phyloP scores from a whole-genome alignment of 2,329 filamentous ascomycete genomes.

The Stemphylium vesicarium region DNA sequence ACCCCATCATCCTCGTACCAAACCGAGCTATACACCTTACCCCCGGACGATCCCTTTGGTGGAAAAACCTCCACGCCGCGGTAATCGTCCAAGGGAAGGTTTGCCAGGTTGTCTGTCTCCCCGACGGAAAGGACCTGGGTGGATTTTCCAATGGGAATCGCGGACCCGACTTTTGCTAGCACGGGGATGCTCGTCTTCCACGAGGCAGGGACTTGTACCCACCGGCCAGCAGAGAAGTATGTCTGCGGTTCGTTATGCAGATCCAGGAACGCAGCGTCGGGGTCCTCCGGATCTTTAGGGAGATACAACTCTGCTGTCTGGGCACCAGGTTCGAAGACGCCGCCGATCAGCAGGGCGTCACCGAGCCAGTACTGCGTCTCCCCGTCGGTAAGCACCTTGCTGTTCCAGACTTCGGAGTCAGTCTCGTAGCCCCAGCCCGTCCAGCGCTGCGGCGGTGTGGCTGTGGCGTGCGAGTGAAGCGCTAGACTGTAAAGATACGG shows the following conservation, averaged over 20 bases:
- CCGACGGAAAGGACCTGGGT: slow-evolving; percentile 60
- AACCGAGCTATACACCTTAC: slow-evolving; percentile 47
- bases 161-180: slow-evolving; percentile 61
- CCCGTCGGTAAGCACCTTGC: slow-evolving; percentile 62
- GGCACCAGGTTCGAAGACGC: slow-evolving; percentile 68
- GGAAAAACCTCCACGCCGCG: slow-evolving; percentile 65
- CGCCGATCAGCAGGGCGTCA: slow-evolving; percentile 68
- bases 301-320: slow-evolving; percentile 66
- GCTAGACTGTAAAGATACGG: slow-evolving; percentile 73
- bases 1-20: slow-evolving; percentile 67
- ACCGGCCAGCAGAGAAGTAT: slow-evolving; percentile 61
- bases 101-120: slow-evolving; percentile 55
- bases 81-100: slow-evolving; percentile 60
- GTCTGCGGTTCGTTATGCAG: slow-evolving; percentile 67
- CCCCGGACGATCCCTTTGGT: slow-evolving; percentile 49
- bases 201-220: slow-evolving; percentile 58
- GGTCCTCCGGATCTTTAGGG: slow-evolving; percentile 53
- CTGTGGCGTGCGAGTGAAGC: slow-evolving; percentile 66
- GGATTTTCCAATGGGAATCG: slow-evolving; percentile 59
- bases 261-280: slow-evolving; percentile 66
- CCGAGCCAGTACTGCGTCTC: slow-evolving; percentile 78
- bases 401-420: slow-evolving; percentile 70
- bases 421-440: slow-evolving; percentile 74
- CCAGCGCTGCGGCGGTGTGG: slow-evolving; percentile 72
- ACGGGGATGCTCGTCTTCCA: slow-evolving; percentile 64